Base-by-base conservation (phyloP, 371 early-diverging fungal species). In the Mortierella sp. region DNA sequence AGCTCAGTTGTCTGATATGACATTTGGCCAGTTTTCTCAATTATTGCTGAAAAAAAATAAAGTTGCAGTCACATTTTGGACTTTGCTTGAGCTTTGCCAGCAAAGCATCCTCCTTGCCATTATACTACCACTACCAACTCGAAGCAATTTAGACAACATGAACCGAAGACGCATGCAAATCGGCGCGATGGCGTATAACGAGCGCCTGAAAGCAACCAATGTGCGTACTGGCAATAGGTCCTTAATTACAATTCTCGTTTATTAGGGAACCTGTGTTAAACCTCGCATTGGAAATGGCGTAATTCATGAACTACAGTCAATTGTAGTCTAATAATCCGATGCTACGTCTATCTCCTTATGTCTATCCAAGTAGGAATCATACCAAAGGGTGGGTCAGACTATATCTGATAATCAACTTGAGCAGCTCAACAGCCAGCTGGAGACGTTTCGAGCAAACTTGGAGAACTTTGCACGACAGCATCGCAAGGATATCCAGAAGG, bases 381-480 rank as follows among this genome's bases (percentile, higher is more conserved):
- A 81, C 65, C 87, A 88, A 53, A 83, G 89, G 70, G 80, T 86
- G 16, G 91, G 89, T 2, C 87, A 87, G 63, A 75, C 83, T 24
- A 87, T 91, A 28, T 88, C 87, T 16, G 89, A 88, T 32, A 84
- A 84, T 43, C 89, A 90, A 65, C 71, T 91, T 22, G 85, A 88
- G 59, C 89, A 91, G 76, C 88, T 88, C 28, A 90, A 93, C 65
- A 78, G 83, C 21, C 96, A 97, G 67, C 88, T 98, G 52, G 89
- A 88, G 8, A 66, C 84, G 1, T 97, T 99, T 85, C 93, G 95
- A 70, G 76, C 86, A 11, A 92, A 95, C 63, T 86, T 99, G 5
- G 93, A 96, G 83, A 91, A 88, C 24, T 97, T 98, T 89, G 95
- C 97, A 19, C 77, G 88, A 11, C 91, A 93, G 67, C 93, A 98